A percentile compares a stretch with the other conserved stretches of the same genome.
phyloP scores from a whole-genome alignment of 805 yeast genomes.

The Helenozyma rhizophorensis region DNA sequence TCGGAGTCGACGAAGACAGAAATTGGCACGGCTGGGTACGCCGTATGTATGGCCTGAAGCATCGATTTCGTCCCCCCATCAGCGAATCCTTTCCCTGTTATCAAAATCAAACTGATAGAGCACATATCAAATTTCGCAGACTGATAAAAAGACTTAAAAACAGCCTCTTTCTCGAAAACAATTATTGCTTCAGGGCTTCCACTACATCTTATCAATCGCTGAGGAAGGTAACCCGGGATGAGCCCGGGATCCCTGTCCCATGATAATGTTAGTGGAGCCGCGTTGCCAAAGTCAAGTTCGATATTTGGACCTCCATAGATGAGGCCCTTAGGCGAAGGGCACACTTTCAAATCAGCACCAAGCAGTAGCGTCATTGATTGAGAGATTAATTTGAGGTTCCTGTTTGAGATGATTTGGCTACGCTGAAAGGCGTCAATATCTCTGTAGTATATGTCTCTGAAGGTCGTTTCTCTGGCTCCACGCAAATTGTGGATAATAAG shows the following conservation, averaged over 20 bases:
- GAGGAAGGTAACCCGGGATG: constrained; percentile 2
- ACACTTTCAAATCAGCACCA: constrained; percentile 5
- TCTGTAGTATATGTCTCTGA: constrained; percentile 14
- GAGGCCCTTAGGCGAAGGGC: constrained; percentile 14
- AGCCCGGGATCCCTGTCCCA: constrained; percentile 2
- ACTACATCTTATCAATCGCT: background rate
- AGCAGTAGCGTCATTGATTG: constrained; percentile 3
- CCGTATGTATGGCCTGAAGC: constrained; percentile 1
- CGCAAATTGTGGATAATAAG: constrained; percentile 6
- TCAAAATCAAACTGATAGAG: constrained; percentile 1
- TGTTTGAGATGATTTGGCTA: constrained; percentile 10
- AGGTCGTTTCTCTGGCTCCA: constrained; percentile 6
- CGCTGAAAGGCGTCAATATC: constrained; percentile 13
- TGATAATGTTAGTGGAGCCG: background rate
- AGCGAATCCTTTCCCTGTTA: constrained; percentile 17
- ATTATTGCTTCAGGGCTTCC: constrained; percentile 14
- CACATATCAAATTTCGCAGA: constrained; percentile 6
- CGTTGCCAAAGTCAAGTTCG: constrained; percentile 1
- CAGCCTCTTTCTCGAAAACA: constrained; percentile 39
- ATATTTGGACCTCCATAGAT: constrained; percentile 10
- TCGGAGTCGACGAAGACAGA: constrained; percentile 14
- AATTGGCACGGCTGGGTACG: constrained; percentile 6
- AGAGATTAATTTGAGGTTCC: constrained; percentile 4
- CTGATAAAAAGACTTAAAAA: constrained; percentile 31
- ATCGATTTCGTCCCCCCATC: constrained; percentile 12